These are phyloP conservation scores for Neostapfia colusana DNA, from an alignment of 176 grass and related monocot genomes.

Conservation along the genomic window DNA sequence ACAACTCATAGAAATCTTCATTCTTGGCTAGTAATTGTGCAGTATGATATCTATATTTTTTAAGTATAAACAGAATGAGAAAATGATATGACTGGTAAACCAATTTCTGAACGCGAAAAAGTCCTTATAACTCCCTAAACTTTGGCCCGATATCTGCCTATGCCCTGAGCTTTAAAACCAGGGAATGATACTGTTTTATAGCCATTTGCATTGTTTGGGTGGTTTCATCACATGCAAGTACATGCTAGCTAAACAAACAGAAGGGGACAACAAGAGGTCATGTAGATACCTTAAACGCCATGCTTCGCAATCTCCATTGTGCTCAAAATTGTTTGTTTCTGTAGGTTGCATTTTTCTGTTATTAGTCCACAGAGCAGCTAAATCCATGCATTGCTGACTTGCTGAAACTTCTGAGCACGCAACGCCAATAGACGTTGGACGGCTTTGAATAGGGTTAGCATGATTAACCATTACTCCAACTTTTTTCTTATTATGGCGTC, in stretches of 20 bases:
- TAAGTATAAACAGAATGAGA: constrained; percentile 27
- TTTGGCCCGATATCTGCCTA: not conserved
- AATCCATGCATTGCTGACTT: constrained; percentile 27
- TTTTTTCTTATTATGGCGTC: constrained; percentile 47
- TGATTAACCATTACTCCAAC: constrained; percentile 41
- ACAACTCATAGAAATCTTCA: constrained; percentile 12
- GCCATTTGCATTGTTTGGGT: not conserved
- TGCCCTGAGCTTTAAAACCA: not conserved
- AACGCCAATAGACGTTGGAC: constrained; percentile 29
- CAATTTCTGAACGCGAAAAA: not conserved
- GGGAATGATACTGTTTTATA: not conserved
- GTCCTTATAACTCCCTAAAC: not conserved
- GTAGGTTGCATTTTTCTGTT: constrained; percentile 39
- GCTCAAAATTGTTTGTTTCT: constrained; percentile 33
- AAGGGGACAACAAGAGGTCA: not conserved
- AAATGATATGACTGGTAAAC: not conserved
- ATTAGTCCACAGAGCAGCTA: constrained; percentile 36
- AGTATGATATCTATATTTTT: not conserved
- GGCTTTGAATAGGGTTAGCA: constrained; percentile 35
- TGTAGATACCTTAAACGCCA: constrained; percentile 65
- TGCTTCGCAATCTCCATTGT: constrained; percentile 53
- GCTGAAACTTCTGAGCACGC: constrained; percentile 25
- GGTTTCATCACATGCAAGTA: not conserved
- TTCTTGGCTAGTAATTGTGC: not conserved
- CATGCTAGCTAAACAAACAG: constrained; percentile 2